These are phyloP conservation scores for Biscogniauxia sp. DNA, from an alignment of 2,329 filamentous ascomycete species.

Conservation along the genomic window DNA sequence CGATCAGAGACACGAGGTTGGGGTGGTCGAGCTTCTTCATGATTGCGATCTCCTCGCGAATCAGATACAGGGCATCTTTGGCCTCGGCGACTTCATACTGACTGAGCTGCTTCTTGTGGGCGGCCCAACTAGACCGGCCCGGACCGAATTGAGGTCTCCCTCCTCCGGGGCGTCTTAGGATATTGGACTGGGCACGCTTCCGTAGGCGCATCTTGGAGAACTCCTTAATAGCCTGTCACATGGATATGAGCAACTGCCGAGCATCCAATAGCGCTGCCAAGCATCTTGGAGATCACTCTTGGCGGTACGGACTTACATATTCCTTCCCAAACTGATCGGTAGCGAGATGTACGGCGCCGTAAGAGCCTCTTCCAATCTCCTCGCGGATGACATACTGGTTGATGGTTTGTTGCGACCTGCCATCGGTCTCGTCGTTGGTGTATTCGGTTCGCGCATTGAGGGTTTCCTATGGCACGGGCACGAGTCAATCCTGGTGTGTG, in stretches of 20 bases:
- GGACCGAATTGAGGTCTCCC: constrained; percentile 42
- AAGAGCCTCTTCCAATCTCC: constrained; percentile 95
- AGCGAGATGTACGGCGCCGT: constrained; percentile 88
- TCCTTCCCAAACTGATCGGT: constrained; percentile 87
- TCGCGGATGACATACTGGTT: constrained; percentile 94
- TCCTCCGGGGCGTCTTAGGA: constrained; percentile 56
- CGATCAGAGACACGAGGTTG: constrained; percentile 89
- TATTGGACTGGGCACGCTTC: constrained; percentile 86
- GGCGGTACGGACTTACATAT: constrained; percentile 64
- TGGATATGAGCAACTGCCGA: constrained; percentile 17
- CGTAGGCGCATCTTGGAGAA: constrained; percentile 91
- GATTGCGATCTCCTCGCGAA: constrained; percentile 94
- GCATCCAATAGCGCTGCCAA: not conserved
- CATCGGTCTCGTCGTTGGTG: constrained; percentile 79
- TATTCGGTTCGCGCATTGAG: constrained; percentile 87
- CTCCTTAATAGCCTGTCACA: constrained; percentile 81
- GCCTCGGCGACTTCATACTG: constrained; percentile 58
- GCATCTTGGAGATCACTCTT: not conserved
- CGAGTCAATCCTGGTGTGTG: constrained; percentile 8
- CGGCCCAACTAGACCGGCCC: constrained; percentile 25
- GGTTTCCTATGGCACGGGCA: constrained; percentile 65
- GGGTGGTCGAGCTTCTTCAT: constrained; percentile 98
- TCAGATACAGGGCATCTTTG: constrained; percentile 73
- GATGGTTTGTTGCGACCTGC: constrained; percentile 74
- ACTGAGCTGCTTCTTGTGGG: constrained; percentile 32